phyloP scores from a whole-genome alignment of 192 early-diverging fungal species.

The Coemansia reversa region DNA sequence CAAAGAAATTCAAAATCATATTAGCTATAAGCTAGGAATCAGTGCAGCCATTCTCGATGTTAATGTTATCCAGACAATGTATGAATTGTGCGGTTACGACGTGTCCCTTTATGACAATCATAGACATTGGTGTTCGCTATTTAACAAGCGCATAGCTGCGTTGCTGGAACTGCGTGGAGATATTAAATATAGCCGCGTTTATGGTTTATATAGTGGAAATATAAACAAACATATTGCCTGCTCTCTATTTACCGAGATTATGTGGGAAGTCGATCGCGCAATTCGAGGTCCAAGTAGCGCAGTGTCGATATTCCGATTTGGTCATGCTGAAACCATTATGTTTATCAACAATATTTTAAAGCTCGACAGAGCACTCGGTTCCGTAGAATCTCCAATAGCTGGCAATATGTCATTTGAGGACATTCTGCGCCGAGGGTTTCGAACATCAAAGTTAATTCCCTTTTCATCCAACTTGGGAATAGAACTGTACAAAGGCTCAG shows the following conservation, averaged over 20 bases:
- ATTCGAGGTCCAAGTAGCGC: conserved; percentile 8
- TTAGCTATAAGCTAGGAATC: neutral
- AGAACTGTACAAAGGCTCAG: conserved; percentile 28
- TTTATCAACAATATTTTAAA: conserved; percentile 35
- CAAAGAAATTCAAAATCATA: neutral
- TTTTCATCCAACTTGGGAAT: conserved; percentile 40
- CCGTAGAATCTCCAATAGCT: conserved; percentile 9
- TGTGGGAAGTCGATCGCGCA: conserved; percentile 20
- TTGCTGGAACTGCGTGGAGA: conserved; percentile 44
- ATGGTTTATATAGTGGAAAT: conserved; percentile 26
- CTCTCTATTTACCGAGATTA: conserved; percentile 21
- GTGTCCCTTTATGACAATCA: conserved; percentile 18
- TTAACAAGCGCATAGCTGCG: conserved; percentile 17
- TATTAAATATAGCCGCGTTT: conserved; percentile 39
- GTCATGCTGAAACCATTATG: conserved; percentile 46
- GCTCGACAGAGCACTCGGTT: conserved; percentile 30
- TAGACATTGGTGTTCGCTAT: conserved; percentile 34
- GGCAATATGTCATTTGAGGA: conserved; percentile 27
- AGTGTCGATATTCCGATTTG: conserved; percentile 39
- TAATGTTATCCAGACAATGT: conserved; percentile 17
- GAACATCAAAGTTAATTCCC: conserved; percentile 22
- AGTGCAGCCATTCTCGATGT: neutral
- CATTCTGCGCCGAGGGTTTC: conserved; percentile 22
- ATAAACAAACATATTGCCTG: conserved; percentile 42
- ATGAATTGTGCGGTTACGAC: conserved; percentile 42